These are phyloP conservation scores for Arachis hypogaea DNA, from an alignment of 306 rosid genomes.

Conservation along the genomic window DNA sequence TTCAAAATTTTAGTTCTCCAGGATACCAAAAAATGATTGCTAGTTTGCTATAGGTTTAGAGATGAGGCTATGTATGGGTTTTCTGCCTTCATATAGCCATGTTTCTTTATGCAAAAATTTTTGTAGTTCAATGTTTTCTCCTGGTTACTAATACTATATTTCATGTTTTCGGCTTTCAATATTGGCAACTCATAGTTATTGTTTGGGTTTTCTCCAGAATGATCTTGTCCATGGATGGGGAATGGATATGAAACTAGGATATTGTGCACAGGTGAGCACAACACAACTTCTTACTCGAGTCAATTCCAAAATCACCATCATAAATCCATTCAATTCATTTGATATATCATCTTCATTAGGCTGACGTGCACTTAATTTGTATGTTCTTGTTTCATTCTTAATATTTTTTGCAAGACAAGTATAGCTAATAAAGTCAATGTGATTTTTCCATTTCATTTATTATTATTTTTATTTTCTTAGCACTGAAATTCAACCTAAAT, in stretches of 20 bases:
- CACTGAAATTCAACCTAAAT: neutral
- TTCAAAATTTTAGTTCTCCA: neutral
- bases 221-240: conserved; percentile 99
- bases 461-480: neutral
- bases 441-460: conserved; percentile 23
- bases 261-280: conserved; percentile 88
- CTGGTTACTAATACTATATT: conserved; percentile 10
- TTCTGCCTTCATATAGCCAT: conserved; percentile 19
- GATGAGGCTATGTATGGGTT: conserved; percentile 17
- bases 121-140: conserved; percentile 2
- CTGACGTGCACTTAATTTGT: neutral
- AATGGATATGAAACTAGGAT: conserved; percentile 98
- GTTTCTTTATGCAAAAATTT: neutral
- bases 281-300: neutral
- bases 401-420: conserved; percentile 23
- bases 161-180: neutral
- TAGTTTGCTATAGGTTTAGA: neutral
- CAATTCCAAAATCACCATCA: conserved; percentile 13
- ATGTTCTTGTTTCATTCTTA: neutral
- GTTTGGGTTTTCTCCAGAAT: conserved; percentile 63
- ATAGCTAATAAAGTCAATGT: conserved; percentile 20
- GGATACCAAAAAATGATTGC: conserved; percentile 2
- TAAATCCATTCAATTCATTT: neutral
- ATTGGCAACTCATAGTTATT: conserved; percentile 27
- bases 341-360: conserved; percentile 1